Evolutionary conservation across 2,329 filamentous ascomycete genomes (phyloP), one percentile per base, ranked within the genome.

Genomic region (Cercospora janseana): DNA sequence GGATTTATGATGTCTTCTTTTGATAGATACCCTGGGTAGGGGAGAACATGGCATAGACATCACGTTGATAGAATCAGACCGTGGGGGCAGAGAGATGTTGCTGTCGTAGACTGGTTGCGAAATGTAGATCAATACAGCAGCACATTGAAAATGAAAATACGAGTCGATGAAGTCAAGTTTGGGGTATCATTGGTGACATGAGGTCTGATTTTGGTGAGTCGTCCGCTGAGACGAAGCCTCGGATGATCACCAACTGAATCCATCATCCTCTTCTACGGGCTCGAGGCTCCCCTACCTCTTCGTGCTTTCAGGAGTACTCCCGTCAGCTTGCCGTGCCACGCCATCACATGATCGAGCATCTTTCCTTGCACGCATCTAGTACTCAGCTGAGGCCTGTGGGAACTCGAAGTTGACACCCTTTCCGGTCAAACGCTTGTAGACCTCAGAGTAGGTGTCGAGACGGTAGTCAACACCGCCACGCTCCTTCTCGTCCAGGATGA

Each of bases 401-500:
- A 98, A 98, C 85, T 98, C 93, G 73, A 98, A 98, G 77, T 85
- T 84, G 74, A 97, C 93, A 73, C 84, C 84, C 79, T 94, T 93
- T 77, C 93, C 93, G 60, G 93, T 98, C 72, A 98, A 81, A 71
- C 89, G 86, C 78, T 90, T 89, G 88, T 98, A 98, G 74, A 98
- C 93, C 85, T 98, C 93, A 63, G 89, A 88, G 84, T 98, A 98
- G 74, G 92, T 96, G 79, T 98, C 93, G 68, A 98, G 88, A 75
- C 93, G 85, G 87, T 97, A 96, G 83, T 98, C 93, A 68, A 98
- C 92, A 75, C 91, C 90, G 71, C 91, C 92, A 70, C 91, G 88
- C 88, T 98, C 93, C 89, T 98, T 98, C 88, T 97, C 93, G 77
- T 98, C 93, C 56, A 98, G 85, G 72, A 98, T 83, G 75, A 98